Base-by-base conservation (phyloP, 108 stramenopile genomes). In the Skeletonema marinoi region DNA sequence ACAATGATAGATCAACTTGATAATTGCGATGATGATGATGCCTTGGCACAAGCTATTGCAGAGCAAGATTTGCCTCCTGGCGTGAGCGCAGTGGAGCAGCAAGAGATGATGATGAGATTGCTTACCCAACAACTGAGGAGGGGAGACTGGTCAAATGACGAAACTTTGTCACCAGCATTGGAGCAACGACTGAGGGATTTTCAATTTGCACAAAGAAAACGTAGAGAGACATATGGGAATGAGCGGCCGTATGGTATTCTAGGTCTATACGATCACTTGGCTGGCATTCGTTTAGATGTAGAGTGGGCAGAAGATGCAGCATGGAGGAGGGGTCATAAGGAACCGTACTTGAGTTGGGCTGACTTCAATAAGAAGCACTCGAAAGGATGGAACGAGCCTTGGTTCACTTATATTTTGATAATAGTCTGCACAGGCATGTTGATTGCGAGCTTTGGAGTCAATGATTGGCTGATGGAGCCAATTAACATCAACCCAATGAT, bases 271-370 rank as follows among this genome's bases (percentile, higher is more conserved):
- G 91, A 87, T 36, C 88, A 93, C 63, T 73, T 96, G 16, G 70
- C 90, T 6, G 80, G 81, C 16, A 86, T 93, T 62, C 83, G 95
- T 29, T 66, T 86, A 11, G 95, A 96, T 73, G 75, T 96, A 29
- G 90, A 89, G 62, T 96, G 95, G 95, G 90, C 95, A 9, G 90
- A 96, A 76, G 93, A 96, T 76, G 89, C 89, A 16, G 91, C 93
- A 8, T 91, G 83, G 87, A 84, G 95, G 60, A 82, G 95, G 6
- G 66, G 76, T 19, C 71, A 91, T 61, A 73, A 82, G 42, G 68
- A 85, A 60, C 92, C 95, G 0, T 96, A 96, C 60, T 68, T 93
- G 33, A 66, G 80, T 31, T 96, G 95, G 95, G 58, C 71, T 0
- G 95, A 96, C 66, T 93, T 85, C 77, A 88, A 92, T 44, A 66